Evolutionary conservation across 2,329 filamentous ascomycete species (phyloP), one percentile per base, ranked within the genome.

Genomic region (Coniochaeta prunicola): DNA sequence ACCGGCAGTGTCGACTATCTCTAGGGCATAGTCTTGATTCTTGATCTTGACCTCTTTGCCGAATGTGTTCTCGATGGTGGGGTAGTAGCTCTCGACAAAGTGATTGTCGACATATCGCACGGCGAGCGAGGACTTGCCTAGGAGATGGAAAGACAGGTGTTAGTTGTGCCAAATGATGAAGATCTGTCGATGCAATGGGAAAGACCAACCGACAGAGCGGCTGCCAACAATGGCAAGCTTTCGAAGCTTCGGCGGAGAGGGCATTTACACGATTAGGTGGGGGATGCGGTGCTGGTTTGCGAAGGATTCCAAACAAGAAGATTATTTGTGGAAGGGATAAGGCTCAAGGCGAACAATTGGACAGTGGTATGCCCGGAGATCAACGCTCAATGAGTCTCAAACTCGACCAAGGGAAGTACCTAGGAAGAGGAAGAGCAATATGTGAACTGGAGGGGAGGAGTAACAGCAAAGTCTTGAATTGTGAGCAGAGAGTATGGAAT

Each of bases 31-130:
- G 65, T 97, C 94, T 74, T 97, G 91, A 56, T 90, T 89, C 75
- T 94, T 96, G 74, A 90, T 89, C 68, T 91, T 89, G 73, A 99
- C 96, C 66, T 92, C 88, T 74, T 96, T 96, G 80, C 89, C 96
- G 73, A 99, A 99, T 2, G 93, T 97, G 74, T 97, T 99, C 75
- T 99, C 94, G 69, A 99, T 97, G 42, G 94, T 99, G 36, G 94
- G 94, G 74, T 99, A 99, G 77, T 99, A 99, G 74, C 90, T 96
- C 75, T 99, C 94, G 70, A 99, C 93, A 71, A 99, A 99, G 77
- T 96, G 92, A 63, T 92, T 92, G 73, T 99, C 94, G 70, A 97
- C 93, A 71, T 94, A 97, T 71, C 93, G 93, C 54, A 97, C 94
- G 13, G 94, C 96, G 64, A 99, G 86, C 58, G 93, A 97, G 24